phyloP scores from a whole-genome alignment of 2,329 filamentous ascomycete genomes.

The Botrytis squamosa region DNA sequence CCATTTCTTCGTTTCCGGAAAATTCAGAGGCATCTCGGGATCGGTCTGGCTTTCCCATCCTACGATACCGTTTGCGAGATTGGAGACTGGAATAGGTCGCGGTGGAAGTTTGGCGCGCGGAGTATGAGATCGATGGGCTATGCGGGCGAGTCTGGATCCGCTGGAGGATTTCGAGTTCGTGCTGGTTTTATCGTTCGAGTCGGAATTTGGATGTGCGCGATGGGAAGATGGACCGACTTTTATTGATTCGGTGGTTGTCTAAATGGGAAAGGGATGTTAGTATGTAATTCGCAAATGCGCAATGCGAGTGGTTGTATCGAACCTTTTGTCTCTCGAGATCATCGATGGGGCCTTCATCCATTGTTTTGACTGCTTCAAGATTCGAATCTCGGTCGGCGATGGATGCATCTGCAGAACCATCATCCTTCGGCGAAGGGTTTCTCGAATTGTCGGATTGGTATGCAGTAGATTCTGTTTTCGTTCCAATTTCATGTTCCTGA shows the following conservation, averaged over 20 bases:
- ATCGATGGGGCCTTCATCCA: conserved; percentile 33
- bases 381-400: conserved; percentile 32
- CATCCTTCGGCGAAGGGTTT: conserved; percentile 13
- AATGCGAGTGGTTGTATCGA: background rate
- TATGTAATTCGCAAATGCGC: conserved; percentile 1
- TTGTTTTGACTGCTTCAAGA: conserved; percentile 35
- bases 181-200: conserved; percentile 9
- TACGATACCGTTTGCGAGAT: conserved; percentile 54
- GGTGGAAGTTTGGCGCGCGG: conserved; percentile 24
- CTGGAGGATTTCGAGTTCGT: conserved; percentile 27
- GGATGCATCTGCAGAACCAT: conserved; percentile 21
- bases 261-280: conserved; percentile 1
- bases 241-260: conserved; percentile 24
- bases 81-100: conserved; percentile 44
- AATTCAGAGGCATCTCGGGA: conserved; percentile 59
- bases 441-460: conserved; percentile 29
- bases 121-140: conserved; percentile 28
- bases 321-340: conserved; percentile 34
- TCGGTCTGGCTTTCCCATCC: conserved; percentile 61
- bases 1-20: conserved; percentile 35
- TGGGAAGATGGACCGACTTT: background rate
- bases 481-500: conserved; percentile 15
- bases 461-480: conserved; percentile 26
- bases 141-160: conserved; percentile 32
- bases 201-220: conserved; percentile 6